Base-by-base conservation (phyloP, 2,329 filamentous ascomycete genomes). In the Aspergillus tubingensis region DNA sequence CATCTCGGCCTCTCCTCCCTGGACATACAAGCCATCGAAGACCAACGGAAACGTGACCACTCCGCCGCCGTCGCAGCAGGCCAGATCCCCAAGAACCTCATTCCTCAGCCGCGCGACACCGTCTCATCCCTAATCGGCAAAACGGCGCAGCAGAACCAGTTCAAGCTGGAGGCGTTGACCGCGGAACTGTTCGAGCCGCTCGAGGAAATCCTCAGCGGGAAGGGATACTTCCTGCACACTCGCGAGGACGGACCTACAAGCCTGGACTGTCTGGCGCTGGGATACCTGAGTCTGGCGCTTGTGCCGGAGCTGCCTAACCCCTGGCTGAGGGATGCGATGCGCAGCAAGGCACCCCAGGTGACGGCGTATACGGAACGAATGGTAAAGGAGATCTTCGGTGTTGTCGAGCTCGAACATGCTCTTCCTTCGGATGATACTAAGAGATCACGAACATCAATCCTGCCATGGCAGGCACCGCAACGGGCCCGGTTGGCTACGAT, bases 241-340 rank as follows among this genome's bases (percentile, higher is more conserved):
- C 73, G 78, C 1, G 63, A 61, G 8, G 72, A 78, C 1, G 69
- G 78, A n/a, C 82, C 85, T 0, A 86, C 86, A 2, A 86, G 84
- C 57, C 77, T 96, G 23, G 93, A 97, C 75, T 96, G 91, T 72
- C 75, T 97, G 50, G 88, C 87, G 0, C 86, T 91, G 68, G 95
- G 88, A 10, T 96, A 96, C 73, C 79, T 98, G 38, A 83, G 86
- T 2, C 78, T 97, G 53, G 90, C 95, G 80, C 80, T 89, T 1
- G 81, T 84, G 23, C 84, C 88, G 0, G 76, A 83, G 8, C 72
- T 90, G 21, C 85, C 87, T 15, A 84, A 87, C 57, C 74, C 83
- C 17, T 91, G 87, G 87, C 76, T 90, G 5, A 78, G 80, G 60
- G 82, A 86, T 54, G 81, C 82, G 0, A 80, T 91, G 70, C 73